These are phyloP conservation scores for Cordyceps farinosa DNA, from an alignment of 2,329 filamentous ascomycete genomes.

Conservation along the genomic window DNA sequence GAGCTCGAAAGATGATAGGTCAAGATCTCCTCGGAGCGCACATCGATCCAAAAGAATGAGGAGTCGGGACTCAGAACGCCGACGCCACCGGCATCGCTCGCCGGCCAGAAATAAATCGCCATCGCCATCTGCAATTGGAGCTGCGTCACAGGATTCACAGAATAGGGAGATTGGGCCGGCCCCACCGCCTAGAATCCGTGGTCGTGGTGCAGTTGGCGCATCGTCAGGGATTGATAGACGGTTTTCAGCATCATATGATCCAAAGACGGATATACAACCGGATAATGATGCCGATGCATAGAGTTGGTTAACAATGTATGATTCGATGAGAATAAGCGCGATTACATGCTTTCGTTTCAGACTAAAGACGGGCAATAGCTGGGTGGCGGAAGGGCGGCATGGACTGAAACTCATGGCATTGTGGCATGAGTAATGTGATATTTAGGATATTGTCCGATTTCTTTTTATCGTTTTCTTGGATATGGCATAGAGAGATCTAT, in stretches of 20 bases:
- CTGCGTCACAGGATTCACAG: constrained; percentile 62
- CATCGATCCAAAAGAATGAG: neutral
- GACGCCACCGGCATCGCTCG: constrained; percentile 13
- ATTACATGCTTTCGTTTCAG: neutral
- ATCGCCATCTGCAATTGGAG: neutral
- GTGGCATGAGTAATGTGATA: neutral
- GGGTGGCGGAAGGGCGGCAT: neutral
- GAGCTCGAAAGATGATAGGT: neutral
- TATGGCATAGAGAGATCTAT: neutral
- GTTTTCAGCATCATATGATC: constrained; percentile 66
- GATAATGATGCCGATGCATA: constrained; percentile 38
- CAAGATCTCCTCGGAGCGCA: neutral
- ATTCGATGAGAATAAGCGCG: neutral
- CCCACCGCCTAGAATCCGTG: constrained; percentile 56
- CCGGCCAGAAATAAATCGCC: neutral
- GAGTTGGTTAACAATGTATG: neutral
- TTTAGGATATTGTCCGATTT: neutral
- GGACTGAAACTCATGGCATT: neutral
- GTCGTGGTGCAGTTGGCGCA: constrained; percentile 63
- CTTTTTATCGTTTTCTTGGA: neutral
- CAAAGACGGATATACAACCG: constrained; percentile 52
- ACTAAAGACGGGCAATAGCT: too few species aligned
- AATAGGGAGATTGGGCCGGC: constrained; percentile 75
- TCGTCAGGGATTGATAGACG: constrained; percentile 71
- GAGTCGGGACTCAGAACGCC: constrained; percentile 5